phyloP scores from a whole-genome alignment of 257 asterid species.

The Solanum gandarillasii region DNA sequence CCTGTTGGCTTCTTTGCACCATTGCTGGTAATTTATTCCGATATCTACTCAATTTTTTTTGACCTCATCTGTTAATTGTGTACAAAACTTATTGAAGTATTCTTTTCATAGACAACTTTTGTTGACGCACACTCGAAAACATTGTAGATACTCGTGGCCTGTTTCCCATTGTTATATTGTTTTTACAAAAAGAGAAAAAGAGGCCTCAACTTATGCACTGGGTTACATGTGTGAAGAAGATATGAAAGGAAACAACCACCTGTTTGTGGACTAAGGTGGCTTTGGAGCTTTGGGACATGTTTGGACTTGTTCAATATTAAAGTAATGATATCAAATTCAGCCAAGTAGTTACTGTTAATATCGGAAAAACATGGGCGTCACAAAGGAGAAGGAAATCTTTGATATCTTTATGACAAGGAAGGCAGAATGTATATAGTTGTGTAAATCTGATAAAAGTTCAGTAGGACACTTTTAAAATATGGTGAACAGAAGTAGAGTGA shows the following conservation, averaged over 20 bases:
- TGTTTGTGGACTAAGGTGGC: not conserved
- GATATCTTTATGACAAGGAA: not conserved
- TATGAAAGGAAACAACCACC: not conserved
- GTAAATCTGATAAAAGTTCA: not conserved
- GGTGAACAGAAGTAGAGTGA: not conserved
- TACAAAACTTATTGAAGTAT: not conserved
- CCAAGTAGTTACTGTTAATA: not conserved
- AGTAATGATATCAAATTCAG: not conserved
- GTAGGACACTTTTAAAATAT: not conserved
- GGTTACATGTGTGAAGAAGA: not conserved
- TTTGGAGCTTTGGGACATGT: not conserved
- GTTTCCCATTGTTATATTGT: not conserved
- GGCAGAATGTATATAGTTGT: not conserved
- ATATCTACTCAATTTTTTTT: not conserved
- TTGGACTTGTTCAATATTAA: not conserved
- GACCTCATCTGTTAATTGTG: not conserved
- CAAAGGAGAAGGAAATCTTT: not conserved
- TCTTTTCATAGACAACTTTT: not conserved
- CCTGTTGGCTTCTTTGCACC: constrained; percentile 72
- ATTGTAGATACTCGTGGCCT: not conserved
- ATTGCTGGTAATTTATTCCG: constrained; percentile 47
- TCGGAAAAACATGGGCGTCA: not conserved
- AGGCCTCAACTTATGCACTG: not conserved
- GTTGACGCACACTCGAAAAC: not conserved
- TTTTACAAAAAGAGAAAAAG: not conserved